Percentiles rank a stretch among this genome's conserved stretches.
Conservation (phyloP, 139 green algal genomes). For the Edaphochlamys debaryana region DNA sequence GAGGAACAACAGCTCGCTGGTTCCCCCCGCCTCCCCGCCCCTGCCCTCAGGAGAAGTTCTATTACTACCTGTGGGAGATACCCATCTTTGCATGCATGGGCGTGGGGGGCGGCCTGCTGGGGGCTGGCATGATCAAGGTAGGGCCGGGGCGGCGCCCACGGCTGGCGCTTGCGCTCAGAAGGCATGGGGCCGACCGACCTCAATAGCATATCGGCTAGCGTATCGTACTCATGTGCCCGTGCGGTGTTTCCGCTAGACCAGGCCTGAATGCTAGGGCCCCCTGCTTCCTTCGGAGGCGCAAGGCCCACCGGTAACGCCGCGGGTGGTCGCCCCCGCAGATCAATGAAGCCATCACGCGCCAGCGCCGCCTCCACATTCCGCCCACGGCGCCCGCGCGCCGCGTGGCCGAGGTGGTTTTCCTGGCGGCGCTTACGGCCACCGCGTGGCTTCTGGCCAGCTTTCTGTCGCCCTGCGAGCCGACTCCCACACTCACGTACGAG, state of each 20-base stretch:
- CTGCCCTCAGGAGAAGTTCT: background rate
- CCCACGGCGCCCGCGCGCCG: constrained; percentile 37
- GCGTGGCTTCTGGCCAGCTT: constrained; percentile 66
- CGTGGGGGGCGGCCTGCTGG: constrained; percentile 55
- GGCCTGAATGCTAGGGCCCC: too few species aligned
- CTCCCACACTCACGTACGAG: constrained; percentile 50
- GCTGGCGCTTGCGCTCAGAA: too few species aligned
- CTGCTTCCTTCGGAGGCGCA: too few species aligned
- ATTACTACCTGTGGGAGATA: constrained; percentile 35
- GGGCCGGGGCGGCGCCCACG: too few species aligned
- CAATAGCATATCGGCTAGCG: too few species aligned
- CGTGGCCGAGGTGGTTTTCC: constrained; percentile 43
- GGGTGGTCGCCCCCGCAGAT: too few species aligned
- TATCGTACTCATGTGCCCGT: too few species aligned
- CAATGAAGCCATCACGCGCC: constrained; percentile 47
- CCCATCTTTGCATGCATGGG: constrained; percentile 68
- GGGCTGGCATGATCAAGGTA: constrained; percentile 65
- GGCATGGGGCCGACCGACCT: too few species aligned
- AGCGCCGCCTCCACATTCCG: constrained; percentile 52
- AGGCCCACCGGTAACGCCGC: too few species aligned
- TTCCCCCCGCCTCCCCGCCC: background rate
- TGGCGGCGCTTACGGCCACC: constrained; percentile 62
- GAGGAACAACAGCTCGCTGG: too few species aligned
- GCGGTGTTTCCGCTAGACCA: too few species aligned
- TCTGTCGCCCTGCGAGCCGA: constrained; percentile 54